Base-by-base conservation (phyloP, 148 eudicot species). In the Rhododendron kiyosumense region DNA sequence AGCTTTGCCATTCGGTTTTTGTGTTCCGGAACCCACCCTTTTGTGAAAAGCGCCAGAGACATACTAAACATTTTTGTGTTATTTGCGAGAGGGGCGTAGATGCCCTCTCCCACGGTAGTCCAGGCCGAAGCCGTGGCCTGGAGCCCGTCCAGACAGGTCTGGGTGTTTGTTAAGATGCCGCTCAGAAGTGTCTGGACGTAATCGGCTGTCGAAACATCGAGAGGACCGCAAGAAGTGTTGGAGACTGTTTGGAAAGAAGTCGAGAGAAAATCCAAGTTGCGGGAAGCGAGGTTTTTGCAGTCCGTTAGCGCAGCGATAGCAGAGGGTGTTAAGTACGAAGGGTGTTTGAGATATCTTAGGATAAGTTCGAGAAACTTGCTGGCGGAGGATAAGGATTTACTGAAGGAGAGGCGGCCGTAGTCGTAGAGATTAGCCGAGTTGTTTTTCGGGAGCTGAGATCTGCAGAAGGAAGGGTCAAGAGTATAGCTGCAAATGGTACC, bases 121-220 rank as follows among this genome's bases (percentile, higher is more conserved):
- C 94, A 92, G 0, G 94, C 81, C 0, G 92, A 85, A 18, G 92
- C 89, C 1, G 93, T 89, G 5, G 84, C 87, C 38, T 91, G 89
- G 7, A 96, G 88, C 12, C 99, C 98, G 73, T 96, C 98, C 5
- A 92, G 46, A 84, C 99, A 96, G 0, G 99, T 96, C 69, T 95
- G 95, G 0, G 92, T 90, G 88, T 96, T 95, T 3, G 99, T 96
- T 45, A 95, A 67, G 20, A 92, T 88, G 0, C 95, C 98, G 48
- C 98, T 95, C 0, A 96, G 91, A 32, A 91, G 57, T 0, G 99
- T 94, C 76, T 93, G 94, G 5, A 94, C 88, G 14, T 96, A 92
- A 3, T 95, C 99, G 0, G 96, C 91, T 13, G 87, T 71, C 0
- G 79, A 63, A 0, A 24, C 1, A 0, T 93, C 84, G 4, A 94